Base-by-base conservation (phyloP, 441 rosid genomes). In the Biscutella laevigata region DNA sequence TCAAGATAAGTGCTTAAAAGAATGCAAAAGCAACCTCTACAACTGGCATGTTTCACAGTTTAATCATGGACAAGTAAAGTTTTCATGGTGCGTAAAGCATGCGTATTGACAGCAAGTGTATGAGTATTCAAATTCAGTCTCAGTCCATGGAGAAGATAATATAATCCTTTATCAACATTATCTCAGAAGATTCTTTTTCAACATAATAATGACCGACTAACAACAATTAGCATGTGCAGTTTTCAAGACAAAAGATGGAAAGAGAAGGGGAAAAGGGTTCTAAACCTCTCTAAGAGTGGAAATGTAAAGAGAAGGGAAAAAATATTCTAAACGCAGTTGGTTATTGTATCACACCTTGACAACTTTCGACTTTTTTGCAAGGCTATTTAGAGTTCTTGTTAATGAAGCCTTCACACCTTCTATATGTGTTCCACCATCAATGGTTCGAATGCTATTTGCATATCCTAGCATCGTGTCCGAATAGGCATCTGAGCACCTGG, bases 361-460 rank as follows among this genome's bases (percentile, higher is more conserved):
- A 62, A 77, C 62, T 70, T 84, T 92, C 4, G 88, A 84, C 69
- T 86, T 92, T 77, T 86, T 92, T 59, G 82, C 92, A 45, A 86
- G 83, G 75, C 50, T 74, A 65, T 84, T 92, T 51, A 92, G 78
- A 60, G 89, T 81, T 74, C 99, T 79, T 24, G 97, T 92, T 62
- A 88, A 61, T 20, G 98, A 82, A 71, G 86, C 79, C 80, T 86
- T 92, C 47, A 84, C 68, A 65, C 99, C 99, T 25, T 92, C 97
- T 51, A 88, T 84, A 61, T 92, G 95, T 45, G 92, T 92, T 37
- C 95, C 94, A 66, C 95, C 99, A 77, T 90, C 98, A 73, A 81
- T 44, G 21, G 95, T 92, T 6, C 95, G 87, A 35, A 88, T 86
- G 71, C 97, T 88, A 71, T 92, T 92, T n/a, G 95, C 95, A 60